Conservation (phyloP, 1,284 basidiomycete genomes). For the Puccinia polysora region DNA sequence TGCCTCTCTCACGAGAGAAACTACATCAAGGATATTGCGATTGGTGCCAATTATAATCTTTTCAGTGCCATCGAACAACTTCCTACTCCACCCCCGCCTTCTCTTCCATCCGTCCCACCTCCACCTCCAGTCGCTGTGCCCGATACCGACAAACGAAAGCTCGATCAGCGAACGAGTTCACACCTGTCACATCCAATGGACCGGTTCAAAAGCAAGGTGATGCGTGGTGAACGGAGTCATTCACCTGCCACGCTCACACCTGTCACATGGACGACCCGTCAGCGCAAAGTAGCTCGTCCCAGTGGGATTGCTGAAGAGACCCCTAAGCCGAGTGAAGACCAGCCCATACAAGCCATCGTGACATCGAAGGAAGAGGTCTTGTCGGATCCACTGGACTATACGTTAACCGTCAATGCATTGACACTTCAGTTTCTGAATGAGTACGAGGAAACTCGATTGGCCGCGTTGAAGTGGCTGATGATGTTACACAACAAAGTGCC, state of each 20-base stretch:
- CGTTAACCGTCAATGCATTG: conserved; percentile 81
- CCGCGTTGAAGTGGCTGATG: conserved; percentile 92
- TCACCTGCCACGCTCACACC: conserved; percentile 37
- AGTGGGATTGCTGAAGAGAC: conserved; percentile 24
- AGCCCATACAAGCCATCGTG: background rate
- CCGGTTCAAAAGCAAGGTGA: conserved; percentile 20
- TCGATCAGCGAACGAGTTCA: conserved; percentile 9
- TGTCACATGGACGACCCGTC: conserved; percentile 10
- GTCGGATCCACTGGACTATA: conserved; percentile 78
- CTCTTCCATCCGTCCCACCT: conserved; percentile 50
- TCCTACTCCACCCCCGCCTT: conserved; percentile 63
- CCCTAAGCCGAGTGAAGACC: background rate
- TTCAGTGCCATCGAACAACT: conserved; percentile 77
- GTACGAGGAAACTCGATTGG: conserved; percentile 90
- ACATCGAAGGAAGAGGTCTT: conserved; percentile 55
- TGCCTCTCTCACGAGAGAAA: conserved; percentile 86
- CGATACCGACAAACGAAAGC: conserved; percentile 22
- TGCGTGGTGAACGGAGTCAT: conserved; percentile 18
- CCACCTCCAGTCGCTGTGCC: conserved; percentile 38
- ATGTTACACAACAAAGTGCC: conserved; percentile 98
- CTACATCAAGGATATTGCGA: conserved; percentile 81
- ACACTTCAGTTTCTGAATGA: conserved; percentile 92
- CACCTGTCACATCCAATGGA: conserved; percentile 25
- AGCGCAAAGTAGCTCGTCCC: background rate
- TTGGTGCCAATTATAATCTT: conserved; percentile 78